phyloP scores from a whole-genome alignment of 1,284 basidiomycete species.

The Pyrrhoderma lamaoense region DNA sequence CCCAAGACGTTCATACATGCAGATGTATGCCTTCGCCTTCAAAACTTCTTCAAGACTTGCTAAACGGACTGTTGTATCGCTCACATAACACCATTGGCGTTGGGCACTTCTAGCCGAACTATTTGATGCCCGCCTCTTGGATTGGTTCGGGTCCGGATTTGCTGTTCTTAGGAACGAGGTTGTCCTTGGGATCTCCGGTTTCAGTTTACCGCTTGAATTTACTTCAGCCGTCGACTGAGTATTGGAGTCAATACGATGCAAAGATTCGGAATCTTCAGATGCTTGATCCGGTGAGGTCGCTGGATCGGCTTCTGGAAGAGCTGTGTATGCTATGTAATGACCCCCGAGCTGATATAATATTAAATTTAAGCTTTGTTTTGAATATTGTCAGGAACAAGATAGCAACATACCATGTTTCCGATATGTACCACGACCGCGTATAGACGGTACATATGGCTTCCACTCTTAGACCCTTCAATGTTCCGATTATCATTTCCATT shows the following conservation, averaged over 20 bases:
- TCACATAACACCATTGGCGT: conserved; percentile 87
- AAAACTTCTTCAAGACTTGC: conserved; percentile 83
- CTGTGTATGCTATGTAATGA: conserved; percentile 78
- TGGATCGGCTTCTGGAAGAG: conserved; percentile 35
- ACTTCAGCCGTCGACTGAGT: no score
- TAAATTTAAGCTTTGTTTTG: conserved; percentile 14
- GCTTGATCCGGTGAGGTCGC: neutral
- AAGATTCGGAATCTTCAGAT: neutral
- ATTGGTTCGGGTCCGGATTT: conserved; percentile 16
- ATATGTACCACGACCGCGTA: conserved; percentile 89
- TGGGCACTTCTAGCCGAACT: conserved; percentile 20
- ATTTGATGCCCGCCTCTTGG: conserved; percentile 18
- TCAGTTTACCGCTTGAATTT: no score
- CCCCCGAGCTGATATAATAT: conserved; percentile 54
- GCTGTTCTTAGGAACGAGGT: conserved; percentile 11
- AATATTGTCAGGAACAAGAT: neutral
- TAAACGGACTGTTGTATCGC: conserved; percentile 74
- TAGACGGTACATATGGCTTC: conserved; percentile 62
- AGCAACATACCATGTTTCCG: conserved; percentile 68
- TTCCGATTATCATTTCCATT: conserved; percentile 19
- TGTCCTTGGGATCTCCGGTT: conserved; percentile 19
- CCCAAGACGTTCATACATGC: conserved; percentile 62
- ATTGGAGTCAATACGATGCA: conserved; percentile 2
- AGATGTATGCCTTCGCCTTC: conserved; percentile 84
- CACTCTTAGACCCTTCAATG: conserved; percentile 26